Percentiles rank a stretch among this genome's conserved stretches.
phyloP scores from a whole-genome alignment of 805 yeast species.

The Debaryomyces hansenii region DNA sequence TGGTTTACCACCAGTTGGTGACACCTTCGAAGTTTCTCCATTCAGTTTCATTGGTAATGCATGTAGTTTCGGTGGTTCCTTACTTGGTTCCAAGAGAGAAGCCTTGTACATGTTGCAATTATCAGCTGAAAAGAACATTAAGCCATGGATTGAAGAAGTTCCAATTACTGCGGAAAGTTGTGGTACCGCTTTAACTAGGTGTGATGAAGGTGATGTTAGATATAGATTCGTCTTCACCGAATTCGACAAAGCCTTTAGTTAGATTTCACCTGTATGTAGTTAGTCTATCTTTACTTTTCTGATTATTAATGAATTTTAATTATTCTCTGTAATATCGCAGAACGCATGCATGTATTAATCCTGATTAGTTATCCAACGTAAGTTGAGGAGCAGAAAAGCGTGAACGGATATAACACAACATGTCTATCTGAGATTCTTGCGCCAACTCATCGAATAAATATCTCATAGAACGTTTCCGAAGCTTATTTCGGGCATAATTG shows the following conservation, averaged over 20 bases:
- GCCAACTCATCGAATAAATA: too few species aligned
- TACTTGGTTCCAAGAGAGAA: constrained; percentile 37
- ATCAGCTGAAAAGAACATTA: constrained; percentile 36
- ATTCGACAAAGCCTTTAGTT: constrained; percentile 46
- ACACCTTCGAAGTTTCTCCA: constrained; percentile 23
- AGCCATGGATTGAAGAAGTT: constrained; percentile 37
- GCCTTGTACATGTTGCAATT: constrained; percentile 36
- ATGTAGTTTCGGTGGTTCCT: constrained; percentile 28
- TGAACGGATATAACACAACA: too few species aligned
- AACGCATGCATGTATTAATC: too few species aligned
- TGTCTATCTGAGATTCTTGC: too few species aligned
- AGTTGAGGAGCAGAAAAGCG: too few species aligned
- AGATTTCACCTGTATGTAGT: neutral
- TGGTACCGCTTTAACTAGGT: constrained; percentile 33
- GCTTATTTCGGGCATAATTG: too few species aligned
- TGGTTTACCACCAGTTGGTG: constrained; percentile 24
- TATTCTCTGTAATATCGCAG: too few species aligned
- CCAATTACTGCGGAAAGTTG: constrained; percentile 34
- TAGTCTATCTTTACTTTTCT: neutral
- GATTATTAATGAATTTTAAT: too few species aligned
- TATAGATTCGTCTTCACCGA: constrained; percentile 61
- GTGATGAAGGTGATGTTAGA: constrained; percentile 34
- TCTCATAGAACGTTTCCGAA: too few species aligned
- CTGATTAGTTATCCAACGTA: too few species aligned
- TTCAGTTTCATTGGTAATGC: constrained; percentile 29